These are phyloP conservation scores for Aspergillus bombycis DNA, from an alignment of 2,329 filamentous ascomycete species.

Conservation along the genomic window DNA sequence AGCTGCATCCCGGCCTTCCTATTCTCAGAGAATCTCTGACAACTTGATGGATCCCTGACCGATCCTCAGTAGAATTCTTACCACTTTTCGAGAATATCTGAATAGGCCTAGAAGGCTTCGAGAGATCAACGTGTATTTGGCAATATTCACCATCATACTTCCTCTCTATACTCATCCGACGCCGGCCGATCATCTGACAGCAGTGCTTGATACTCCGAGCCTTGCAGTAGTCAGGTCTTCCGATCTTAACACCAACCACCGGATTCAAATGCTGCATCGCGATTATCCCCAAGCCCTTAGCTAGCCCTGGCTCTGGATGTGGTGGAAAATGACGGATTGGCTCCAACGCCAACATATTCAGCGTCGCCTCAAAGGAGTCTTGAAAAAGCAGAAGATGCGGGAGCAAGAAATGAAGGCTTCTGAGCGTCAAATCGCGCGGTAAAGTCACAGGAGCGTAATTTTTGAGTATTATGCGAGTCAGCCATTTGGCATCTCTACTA, in stretches of 20 bases:
- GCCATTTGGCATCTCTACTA: conserved; percentile 80
- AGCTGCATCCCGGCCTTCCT: conserved; percentile 58
- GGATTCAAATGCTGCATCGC: conserved; percentile 56
- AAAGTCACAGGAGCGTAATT: conserved; percentile 70
- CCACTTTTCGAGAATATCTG: conserved; percentile 92
- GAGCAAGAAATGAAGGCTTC: conserved; percentile 68
- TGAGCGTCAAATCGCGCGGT: conserved; percentile 59
- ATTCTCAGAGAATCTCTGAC: conserved; percentile 69
- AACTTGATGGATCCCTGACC: conserved; percentile 62
- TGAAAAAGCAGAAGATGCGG: conserved; percentile 72
- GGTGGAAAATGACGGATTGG: conserved; percentile 42
- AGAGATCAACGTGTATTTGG: conserved; percentile 78
- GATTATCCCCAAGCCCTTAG: conserved; percentile 30
- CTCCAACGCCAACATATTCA: conserved; percentile 53
- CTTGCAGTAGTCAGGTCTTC: conserved; percentile 66
- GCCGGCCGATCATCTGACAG: conserved; percentile 62
- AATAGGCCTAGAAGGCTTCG: conserved; percentile 58
- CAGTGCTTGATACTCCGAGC: conserved; percentile 75
- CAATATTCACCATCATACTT: conserved; percentile 92
- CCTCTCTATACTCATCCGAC: conserved; percentile 72
- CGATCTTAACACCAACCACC: conserved; percentile 64
- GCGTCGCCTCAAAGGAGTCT: conserved; percentile 66
- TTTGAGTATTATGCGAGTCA: conserved; percentile 79
- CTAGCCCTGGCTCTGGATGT: conserved; percentile 36
- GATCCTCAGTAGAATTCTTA: conserved; percentile 81